Base-by-base conservation (phyloP, 2,329 filamentous ascomycete genomes). In the Chaetomium sp. region DNA sequence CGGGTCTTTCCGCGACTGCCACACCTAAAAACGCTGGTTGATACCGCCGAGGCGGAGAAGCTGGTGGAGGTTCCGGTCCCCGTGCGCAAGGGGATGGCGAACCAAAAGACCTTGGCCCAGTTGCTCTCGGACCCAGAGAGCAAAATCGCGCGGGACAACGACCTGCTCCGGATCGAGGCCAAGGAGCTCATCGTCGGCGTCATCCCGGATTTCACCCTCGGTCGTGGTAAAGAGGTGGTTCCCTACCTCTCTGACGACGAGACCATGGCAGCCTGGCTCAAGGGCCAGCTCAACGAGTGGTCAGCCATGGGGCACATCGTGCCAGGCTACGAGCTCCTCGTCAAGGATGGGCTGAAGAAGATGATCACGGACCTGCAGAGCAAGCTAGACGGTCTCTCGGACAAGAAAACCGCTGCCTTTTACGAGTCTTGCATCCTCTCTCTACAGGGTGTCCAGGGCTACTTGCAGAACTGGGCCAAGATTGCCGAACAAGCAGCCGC, bases 1-100 rank as follows among this genome's bases (percentile, higher is more conserved):
- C 50, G 31, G 50, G 50, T 53, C 50, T 53, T 53, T 27, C 50
- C 50, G 4, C 25, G 50, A 10, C 50, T 53, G 21, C 50, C 50
- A 53, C 50, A 29, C 50, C 10, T 53, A 13, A 9, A 7, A 19
- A 42, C 16, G 16, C 13, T 19, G 16, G 16, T 42, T 2, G 19
- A 16, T 4, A 1, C 16, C 1, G 38, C 2, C 3, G 16, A 42
- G 2, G 19, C 19, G 16, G 38, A 5, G 5, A 42, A 7, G 6
- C 16, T 42, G 16, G 16, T 16, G 13, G 19, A 16, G 2, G 19
- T 42, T 7, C 38, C 38, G 5, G 16, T 42, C 38, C 16, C 38
- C 16, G 38, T 42, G 38, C 38, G 38, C 16, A 42, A 42, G 5
- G 38, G 38, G 3, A 19, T 42, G 38, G 16, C 38, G 16, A 42